These are phyloP conservation scores for Ormosia emarginata DNA, from an alignment of 306 rosid species.

Conservation along the genomic window DNA sequence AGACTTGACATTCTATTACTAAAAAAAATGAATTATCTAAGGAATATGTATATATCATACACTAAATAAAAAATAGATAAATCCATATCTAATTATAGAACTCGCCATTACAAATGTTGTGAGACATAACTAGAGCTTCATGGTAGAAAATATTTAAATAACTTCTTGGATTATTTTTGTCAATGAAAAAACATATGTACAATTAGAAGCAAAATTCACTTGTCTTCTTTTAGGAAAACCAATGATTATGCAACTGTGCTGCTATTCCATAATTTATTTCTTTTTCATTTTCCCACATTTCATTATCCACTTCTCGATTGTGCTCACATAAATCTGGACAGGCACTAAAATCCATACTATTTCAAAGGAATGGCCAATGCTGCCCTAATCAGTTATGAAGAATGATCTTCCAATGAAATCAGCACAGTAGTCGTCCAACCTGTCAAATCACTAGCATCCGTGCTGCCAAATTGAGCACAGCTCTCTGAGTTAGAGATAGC, in stretches of 20 bases:
- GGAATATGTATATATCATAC: neutral
- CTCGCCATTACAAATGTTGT: neutral
- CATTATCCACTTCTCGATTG: constrained; percentile 6
- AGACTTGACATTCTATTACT: neutral
- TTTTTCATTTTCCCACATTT: neutral
- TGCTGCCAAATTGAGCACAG: constrained; percentile 76
- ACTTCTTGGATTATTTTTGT: neutral
- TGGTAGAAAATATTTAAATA: neutral
- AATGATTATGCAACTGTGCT: neutral
- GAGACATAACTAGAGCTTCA: constrained; percentile 12
- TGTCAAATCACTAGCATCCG: constrained; percentile 94
- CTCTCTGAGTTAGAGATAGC: constrained; percentile 95
- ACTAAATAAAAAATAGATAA: neutral
- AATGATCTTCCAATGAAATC: constrained; percentile 16
- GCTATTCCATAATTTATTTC: neutral
- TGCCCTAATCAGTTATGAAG: constrained; percentile 8
- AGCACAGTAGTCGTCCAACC: constrained; percentile 49
- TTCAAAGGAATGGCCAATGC: constrained; percentile 20
- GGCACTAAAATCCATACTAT: neutral
- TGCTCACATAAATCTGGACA: constrained; percentile 4
- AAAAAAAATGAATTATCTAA: neutral
- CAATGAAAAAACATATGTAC: neutral
- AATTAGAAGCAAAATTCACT: constrained; percentile 1
- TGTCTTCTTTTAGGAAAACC: constrained; percentile 4
- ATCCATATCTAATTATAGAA: neutral